Conservation (phyloP, 306 rosid genomes). For the Vicia villosa region DNA sequence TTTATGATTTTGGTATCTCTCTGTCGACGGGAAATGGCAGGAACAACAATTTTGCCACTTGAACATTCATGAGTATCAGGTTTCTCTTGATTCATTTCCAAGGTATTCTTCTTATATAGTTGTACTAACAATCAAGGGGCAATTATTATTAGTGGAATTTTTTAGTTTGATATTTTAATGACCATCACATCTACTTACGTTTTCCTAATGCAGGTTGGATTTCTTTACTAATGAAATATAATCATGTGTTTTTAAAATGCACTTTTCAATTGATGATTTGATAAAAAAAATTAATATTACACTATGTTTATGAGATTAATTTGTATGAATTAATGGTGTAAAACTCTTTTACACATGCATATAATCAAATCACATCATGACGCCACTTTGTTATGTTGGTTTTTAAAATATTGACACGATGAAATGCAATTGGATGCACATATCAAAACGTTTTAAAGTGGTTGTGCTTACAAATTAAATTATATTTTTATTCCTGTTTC, state of each 20-base stretch:
- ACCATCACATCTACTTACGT: neutral
- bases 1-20: too few species aligned
- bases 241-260: constrained; percentile 24
- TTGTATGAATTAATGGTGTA: neutral
- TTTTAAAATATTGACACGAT: neutral
- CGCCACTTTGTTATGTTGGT: neutral
- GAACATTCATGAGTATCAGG: too few species aligned
- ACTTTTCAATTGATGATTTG: constrained; percentile 14
- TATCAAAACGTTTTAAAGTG: neutral
- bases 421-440: neutral
- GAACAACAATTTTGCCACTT: too few species aligned
- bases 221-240: constrained; percentile 27
- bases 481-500: constrained; percentile 11
- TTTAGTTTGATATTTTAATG: constrained; percentile 25
- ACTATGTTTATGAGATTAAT: constrained; percentile 7
- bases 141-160: constrained; percentile 16
- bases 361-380: neutral
- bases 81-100: too few species aligned
- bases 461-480: neutral
- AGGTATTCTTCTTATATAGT: constrained; percentile 56
- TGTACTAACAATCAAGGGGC: constrained; percentile 8
- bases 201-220: constrained; percentile 14
- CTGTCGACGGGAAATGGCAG: too few species aligned
- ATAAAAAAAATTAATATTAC: neutral
- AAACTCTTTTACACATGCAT: neutral